Evolutionary conservation across 2,329 filamentous ascomycete species (phyloP).

Genomic region (Ascochyta pisi): DNA sequence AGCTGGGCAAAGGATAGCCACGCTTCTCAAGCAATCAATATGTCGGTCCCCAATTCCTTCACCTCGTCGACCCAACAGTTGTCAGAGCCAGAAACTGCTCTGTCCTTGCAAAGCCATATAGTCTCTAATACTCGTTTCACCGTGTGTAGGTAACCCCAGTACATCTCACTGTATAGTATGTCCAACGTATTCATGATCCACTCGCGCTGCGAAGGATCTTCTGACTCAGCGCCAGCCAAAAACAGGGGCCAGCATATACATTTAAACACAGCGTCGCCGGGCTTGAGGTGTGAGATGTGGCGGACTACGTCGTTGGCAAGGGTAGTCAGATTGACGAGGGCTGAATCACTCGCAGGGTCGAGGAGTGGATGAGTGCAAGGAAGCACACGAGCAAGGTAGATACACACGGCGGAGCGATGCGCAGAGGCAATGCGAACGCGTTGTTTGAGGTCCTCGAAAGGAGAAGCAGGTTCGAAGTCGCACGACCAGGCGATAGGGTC

Average conservation of each 20-base stretch:
- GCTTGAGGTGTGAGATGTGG: conserved; percentile 59
- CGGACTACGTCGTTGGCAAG: conserved; percentile 60
- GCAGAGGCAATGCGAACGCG: conserved; percentile 48
- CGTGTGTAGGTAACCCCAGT: conserved; percentile 49
- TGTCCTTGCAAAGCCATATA: conserved; percentile 45
- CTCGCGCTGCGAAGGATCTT: conserved; percentile 54
- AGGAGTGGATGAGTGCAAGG: conserved; percentile 47
- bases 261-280: conserved; percentile 62
- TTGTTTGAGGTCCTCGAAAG: conserved; percentile 42
- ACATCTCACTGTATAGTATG: conserved; percentile 44
- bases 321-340: conserved; percentile 38
- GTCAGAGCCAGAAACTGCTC: conserved; percentile 25
- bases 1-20: neutral
- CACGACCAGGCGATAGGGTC: conserved; percentile 43
- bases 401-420: conserved; percentile 50
- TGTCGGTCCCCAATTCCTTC: conserved; percentile 40
- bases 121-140: conserved; percentile 43
- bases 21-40: conserved; percentile 39
- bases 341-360: conserved; percentile 49
- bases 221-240: conserved; percentile 63
- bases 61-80: conserved; percentile 47
- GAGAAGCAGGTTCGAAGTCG: conserved; percentile 42
- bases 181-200: conserved; percentile 60
- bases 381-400: conserved; percentile 46
- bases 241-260: conserved; percentile 67